Evolutionary conservation across 148 eudicot species (phyloP), one percentile per base, ranked within the genome.

Genomic region (Talinum fruticosum): DNA sequence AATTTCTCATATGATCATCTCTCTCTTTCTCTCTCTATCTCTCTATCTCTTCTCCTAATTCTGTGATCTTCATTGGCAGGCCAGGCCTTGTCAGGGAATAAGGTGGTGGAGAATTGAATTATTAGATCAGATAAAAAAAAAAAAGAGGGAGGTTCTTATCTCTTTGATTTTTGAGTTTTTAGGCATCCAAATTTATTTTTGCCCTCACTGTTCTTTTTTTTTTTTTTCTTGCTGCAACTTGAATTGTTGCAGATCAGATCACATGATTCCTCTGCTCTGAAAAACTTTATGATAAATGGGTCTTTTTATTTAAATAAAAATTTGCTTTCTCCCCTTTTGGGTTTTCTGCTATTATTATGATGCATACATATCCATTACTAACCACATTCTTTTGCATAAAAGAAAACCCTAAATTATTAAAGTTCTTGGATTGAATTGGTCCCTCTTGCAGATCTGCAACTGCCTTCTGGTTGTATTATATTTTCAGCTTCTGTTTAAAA

Each of bases 61-160:
- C 23, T 67, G 8, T 67, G 16, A 24, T 54, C 61, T 54, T 1
- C n/a, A 6, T 23, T n/a, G 3, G 28, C 28, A 57, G 64, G 72
- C 30, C 72, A 69, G 51, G 29, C 51, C 51, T n/a, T 69, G 51
- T 69, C 72, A 69, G 49, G 24, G 72, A 69, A 69, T 69, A 38
- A 69, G 51, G 51, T 6, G 14, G 6, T 18, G 14, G 64, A 21
- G 64, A n/a, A 57, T n/a, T 57, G 64, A 23, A 57, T 57, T 57
- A 57, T 57, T 57, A 57, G 54, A 19, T 23, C 8, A 49, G 18
- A 14, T 18, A 49, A 1, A 8, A 47, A 10, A 47, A 34, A 67
- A 33, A 21, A 68, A 24, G 45, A 30, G 26, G 1, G 10, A 68
- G 47, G 8, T 37, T 24, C 19, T 69, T 69, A 37, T 38, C 51